Conservation (phyloP, 768 basidiomycete species). For the Tephrocybe rancida region DNA sequence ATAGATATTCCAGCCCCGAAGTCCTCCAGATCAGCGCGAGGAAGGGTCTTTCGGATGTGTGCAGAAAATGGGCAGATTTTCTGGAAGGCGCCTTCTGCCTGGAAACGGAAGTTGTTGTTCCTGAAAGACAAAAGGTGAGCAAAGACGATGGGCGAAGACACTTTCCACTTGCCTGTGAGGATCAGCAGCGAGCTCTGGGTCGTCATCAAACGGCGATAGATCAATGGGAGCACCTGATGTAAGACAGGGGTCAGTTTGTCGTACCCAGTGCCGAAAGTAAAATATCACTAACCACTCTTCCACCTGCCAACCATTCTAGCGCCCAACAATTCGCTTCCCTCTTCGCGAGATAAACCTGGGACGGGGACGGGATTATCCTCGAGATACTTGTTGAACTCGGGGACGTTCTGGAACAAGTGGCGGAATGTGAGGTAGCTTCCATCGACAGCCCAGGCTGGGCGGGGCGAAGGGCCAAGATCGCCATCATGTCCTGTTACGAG, state of each 20-base stretch:
- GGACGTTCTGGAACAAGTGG: conserved; percentile 52
- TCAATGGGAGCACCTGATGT: conserved; percentile 47
- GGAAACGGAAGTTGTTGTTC: conserved; percentile 47
- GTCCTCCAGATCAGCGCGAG: conserved; percentile 44
- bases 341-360: conserved; percentile 33
- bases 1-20: conserved; percentile 18
- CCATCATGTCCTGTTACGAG: conserved; percentile 47
- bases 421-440: conserved; percentile 57
- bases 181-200: conserved; percentile 36
- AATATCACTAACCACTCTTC: conserved; percentile 46
- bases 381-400: conserved; percentile 52
- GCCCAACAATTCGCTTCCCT: conserved; percentile 52
- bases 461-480: conserved; percentile 25
- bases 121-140: conserved; percentile 17
- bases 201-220: conserved; percentile 43
- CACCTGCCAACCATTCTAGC: conserved; percentile 57
- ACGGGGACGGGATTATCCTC: conserved; percentile 37
- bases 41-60: conserved; percentile 48
- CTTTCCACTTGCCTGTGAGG: conserved; percentile 28
- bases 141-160: conserved; percentile 2
- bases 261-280: background rate
- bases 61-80: conserved; percentile 50
- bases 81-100: conserved; percentile 33
- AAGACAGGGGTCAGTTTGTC: background rate
- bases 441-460: conserved; percentile 48